These are phyloP conservation scores for Cryphonectria naterciae DNA, from an alignment of 2,329 filamentous ascomycete genomes.

Conservation along the genomic window DNA sequence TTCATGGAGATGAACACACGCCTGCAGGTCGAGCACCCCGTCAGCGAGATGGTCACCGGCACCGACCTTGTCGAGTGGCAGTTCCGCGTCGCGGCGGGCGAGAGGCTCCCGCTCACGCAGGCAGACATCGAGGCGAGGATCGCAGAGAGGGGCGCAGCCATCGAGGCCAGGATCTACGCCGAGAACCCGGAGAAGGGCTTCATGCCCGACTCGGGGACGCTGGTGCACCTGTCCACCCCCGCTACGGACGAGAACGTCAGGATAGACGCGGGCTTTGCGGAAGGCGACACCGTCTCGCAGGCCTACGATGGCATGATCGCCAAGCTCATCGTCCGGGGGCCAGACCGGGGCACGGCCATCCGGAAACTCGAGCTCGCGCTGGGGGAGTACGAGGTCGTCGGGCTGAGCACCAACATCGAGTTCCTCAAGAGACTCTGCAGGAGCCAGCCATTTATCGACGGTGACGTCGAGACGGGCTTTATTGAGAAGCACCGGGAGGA, in stretches of 20 bases:
- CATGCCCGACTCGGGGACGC: slow-evolving; percentile 87
- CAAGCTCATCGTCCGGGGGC: slow-evolving; percentile 89
- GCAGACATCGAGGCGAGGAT: slow-evolving; percentile 75
- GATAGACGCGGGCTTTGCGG: slow-evolving; percentile 90
- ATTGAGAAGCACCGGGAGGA: slow-evolving; percentile 86
- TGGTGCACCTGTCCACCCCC: slow-evolving; percentile 82
- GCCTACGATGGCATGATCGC: slow-evolving; percentile 99
- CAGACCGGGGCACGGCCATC: slow-evolving; percentile 77
- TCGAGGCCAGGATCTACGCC: slow-evolving; percentile 95
- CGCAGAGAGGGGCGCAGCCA: slow-evolving; percentile 76
- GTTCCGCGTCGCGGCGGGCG: slow-evolving; percentile 71
- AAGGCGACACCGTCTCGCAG: slow-evolving; percentile 89
- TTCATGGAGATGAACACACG: slow-evolving; percentile 86
- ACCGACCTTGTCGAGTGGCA: slow-evolving; percentile 92
- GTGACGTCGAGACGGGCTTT: slow-evolving; percentile 93
- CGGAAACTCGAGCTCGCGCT: slow-evolving; percentile 80
- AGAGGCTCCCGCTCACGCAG: slow-evolving; percentile 60
- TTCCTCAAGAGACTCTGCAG: slow-evolving; percentile 89
- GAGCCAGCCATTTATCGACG: slow-evolving; percentile 79
- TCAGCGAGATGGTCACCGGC: slow-evolving; percentile 73
- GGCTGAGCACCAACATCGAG: slow-evolving; percentile 93
- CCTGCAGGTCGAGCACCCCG: slow-evolving; percentile 94
- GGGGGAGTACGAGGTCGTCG: slow-evolving; percentile 89
- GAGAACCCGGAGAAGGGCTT: slow-evolving; percentile 93
- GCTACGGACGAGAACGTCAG: slow-evolving; percentile 71